Base-by-base conservation (phyloP, 2,329 filamentous ascomycete species). In the Exophiala viscosa region DNA sequence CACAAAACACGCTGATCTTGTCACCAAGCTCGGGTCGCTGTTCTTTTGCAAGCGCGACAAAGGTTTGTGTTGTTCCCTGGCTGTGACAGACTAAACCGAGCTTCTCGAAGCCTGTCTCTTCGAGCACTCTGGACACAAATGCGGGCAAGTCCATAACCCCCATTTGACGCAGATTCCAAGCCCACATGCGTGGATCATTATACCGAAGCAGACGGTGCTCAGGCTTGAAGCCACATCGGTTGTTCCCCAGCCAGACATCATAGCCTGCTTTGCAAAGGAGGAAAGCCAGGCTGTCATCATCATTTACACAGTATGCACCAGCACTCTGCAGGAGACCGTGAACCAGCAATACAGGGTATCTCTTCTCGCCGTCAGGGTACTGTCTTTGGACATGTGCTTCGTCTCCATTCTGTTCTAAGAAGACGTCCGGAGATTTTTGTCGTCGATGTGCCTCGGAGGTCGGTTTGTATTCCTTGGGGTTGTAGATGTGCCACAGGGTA, bases 211-310 rank as follows among this genome's bases (percentile, higher is more conserved):
- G 71, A 2, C 78, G 80, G 66, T 97, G 92, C 59, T 84, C 81
- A 0, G 92, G 91, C 0, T 80, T 75, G 69, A 93, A 90, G 1
- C 91, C 91, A 65, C 90, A 95, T 15, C 92, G 81, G 66, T 96
- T 96, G 71, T 96, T 95, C 3, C 92, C 92, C 13, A 96, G 77
- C 91, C 91, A 97, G 35, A 97, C 89, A 67, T 97, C 92, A 69
- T 90, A 96, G 1, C 91, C 91, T 0, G 87, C 84, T 70, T 96
- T 96, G 69, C 88, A 90, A 6, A 97, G 83, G 73, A 86, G 95
- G 70, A 96, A 96, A 1, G 92, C 91, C 6, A 96, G 78, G 20
- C 87, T 92, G 60, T 90, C 84, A 57, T 96, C 90, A 64, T 96
- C 91, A 66, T 92, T 95, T 59, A 85, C 85, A 69, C 90, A 96